Conservation (phyloP, 495 filamentous ascomycete species). For the Penicillium egyptiacum region DNA sequence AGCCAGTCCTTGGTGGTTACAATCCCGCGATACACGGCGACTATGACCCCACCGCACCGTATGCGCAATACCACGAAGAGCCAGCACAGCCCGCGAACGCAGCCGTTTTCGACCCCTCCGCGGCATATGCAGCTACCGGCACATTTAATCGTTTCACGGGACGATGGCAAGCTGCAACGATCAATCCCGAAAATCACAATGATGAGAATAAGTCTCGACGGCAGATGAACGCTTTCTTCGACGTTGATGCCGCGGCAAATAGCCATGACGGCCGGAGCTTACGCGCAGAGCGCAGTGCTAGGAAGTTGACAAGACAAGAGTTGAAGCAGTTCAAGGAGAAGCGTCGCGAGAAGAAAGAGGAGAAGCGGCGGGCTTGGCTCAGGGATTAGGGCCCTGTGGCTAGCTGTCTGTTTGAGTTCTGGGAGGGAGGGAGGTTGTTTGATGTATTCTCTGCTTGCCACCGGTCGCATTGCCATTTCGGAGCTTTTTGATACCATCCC, state of each 20-base stretch:
- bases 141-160: slow-evolving; percentile 94
- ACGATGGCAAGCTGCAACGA: slow-evolving; percentile 65
- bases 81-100: slow-evolving; percentile 28
- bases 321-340: slow-evolving; percentile 75
- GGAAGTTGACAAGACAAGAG: slow-evolving; percentile 83
- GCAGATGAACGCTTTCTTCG: slow-evolving; percentile 94
- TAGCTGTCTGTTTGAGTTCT: slow-evolving; percentile 8
- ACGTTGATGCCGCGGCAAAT: slow-evolving; percentile 97
- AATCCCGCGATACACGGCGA: slow-evolving; percentile 94
- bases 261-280: slow-evolving; percentile 87
- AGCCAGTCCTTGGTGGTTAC: slow-evolving; percentile 65
- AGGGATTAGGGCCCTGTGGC: slow-evolving; percentile 56
- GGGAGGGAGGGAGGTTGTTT: not conserved
- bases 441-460: not conserved
- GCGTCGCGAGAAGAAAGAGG: slow-evolving; percentile 83
- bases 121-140: slow-evolving; percentile 63
- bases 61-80: slow-evolving; percentile 63
- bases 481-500: slow-evolving; percentile 22
- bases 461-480: slow-evolving; percentile 18
- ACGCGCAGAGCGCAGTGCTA: slow-evolving; percentile 81
- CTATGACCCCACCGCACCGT: slow-evolving; percentile 91
- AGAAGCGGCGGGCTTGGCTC: slow-evolving; percentile 91
- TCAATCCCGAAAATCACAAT: slow-evolving; percentile 72
- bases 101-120: slow-evolving; percentile 30
- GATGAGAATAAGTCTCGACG: slow-evolving; percentile 86